Base-by-base conservation (phyloP, 2,329 filamentous ascomycete genomes). In the Stemphylium lycopersici region DNA sequence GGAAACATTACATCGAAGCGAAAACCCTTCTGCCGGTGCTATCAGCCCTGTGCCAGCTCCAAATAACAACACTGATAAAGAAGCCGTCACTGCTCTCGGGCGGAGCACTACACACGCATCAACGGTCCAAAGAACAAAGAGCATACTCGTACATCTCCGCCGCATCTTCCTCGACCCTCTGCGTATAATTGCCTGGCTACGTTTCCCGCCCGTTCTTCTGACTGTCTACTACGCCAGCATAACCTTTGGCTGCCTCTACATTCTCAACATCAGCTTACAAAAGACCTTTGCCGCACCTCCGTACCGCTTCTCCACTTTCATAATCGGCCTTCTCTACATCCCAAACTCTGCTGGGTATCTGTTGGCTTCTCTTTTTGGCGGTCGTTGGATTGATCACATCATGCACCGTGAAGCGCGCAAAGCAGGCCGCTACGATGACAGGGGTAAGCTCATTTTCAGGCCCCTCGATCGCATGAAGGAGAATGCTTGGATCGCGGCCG, bases 401-500 rank as follows among this genome's bases (percentile, higher is more conserved):
- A 77, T 77, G 75, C 64, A 66, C 39, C 70, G 75, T 36, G 74
- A 77, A 63, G 75, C 75, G 0, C 59, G 61, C 2, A 74, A 71
- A 54, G 72, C 71, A 31, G 70, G 70, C 26, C 66, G 74, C 11
- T 72, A 72, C 55, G 73, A 77, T 46, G 66, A 65, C 4, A 59
- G 63, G 1, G 74, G 74, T 16, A 73, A 71, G 42, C 64, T 76
- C 8, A 58, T 73, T 6, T 69, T 74, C 45, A 56, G 61, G 3
- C 74, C 75, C 0, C 72, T 76, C 58, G 75, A 77, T 43, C 70
- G 75, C n/a, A 76, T 77, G 74, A 62, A 65, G 18, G 75, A 77
- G 49, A 77, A 77, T 51, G 74, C 73, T 0, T 77, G 73, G 74
- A 60, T 76, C 1, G 73, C 70, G 4, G 71, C 67, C 6, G 47